Percentiles rank a stretch among this genome's conserved stretches.
Conservation (phyloP, 768 basidiomycete species). For the Kwoniella dejecticola region DNA sequence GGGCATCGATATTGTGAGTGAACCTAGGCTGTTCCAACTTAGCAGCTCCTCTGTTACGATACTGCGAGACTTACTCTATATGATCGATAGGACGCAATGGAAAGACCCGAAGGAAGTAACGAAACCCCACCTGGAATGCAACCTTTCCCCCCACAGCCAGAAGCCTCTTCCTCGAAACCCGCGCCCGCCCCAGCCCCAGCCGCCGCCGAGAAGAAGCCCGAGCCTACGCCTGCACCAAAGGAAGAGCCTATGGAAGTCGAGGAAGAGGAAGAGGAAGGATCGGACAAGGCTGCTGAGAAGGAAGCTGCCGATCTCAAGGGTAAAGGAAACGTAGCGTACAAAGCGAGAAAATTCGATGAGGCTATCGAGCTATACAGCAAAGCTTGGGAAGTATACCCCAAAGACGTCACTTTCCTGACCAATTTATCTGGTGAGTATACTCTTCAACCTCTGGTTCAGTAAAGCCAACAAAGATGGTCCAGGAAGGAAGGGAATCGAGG, state of each 20-base stretch:
- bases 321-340: conserved; percentile 77
- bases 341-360: conserved; percentile 75
- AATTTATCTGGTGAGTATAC: conserved; percentile 71
- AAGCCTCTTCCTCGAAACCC: conserved; percentile 55
- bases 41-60: too few species aligned
- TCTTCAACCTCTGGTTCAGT: too few species aligned
- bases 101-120: conserved; percentile 78
- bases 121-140: conserved; percentile 67
- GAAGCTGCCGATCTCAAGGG: conserved; percentile 79
- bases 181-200: conserved; percentile 49
- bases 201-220: conserved; percentile 56
- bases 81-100: conserved; percentile 73
- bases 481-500: too few species aligned
- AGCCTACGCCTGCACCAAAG: conserved; percentile 43
- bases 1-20: conserved; percentile 75
- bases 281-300: conserved; percentile 73
- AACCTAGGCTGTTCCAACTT: too few species aligned
- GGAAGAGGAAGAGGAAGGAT: conserved; percentile 63
- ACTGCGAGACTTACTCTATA: too few species aligned
- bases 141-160: conserved; percentile 29
- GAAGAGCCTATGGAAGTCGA: conserved; percentile 59
- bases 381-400: conserved; percentile 91
- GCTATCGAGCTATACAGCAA: conserved; percentile 75
- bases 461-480: neutral
- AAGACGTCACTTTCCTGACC: conserved; percentile 90